These are phyloP conservation scores for Aquanectria penicillioides DNA, from an alignment of 2,329 filamentous ascomycete species.

Conservation along the genomic window DNA sequence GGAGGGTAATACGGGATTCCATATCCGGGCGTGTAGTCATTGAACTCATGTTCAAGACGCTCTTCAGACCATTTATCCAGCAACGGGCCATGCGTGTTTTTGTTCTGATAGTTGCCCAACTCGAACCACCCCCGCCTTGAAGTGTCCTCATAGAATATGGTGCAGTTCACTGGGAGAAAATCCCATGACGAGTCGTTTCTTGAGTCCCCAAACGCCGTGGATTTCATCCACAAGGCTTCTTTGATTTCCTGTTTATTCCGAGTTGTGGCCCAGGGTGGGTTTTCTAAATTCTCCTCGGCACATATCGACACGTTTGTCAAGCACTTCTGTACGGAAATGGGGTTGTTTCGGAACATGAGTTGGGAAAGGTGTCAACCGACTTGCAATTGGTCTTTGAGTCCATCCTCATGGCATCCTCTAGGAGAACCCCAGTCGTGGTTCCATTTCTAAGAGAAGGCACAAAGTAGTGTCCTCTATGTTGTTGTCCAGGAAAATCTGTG, in stretches of 20 bases:
- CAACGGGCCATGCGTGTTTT: neutral
- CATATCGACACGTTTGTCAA: slow-evolving; percentile 3
- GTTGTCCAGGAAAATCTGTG: too few relatives aligned
- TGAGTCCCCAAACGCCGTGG: too few relatives aligned
- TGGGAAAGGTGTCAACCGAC: neutral
- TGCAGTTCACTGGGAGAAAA: neutral
- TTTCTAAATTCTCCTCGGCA: slow-evolving; percentile 12
- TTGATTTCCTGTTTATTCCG: slow-evolving; percentile 21
- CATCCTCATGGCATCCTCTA: slow-evolving; percentile 20
- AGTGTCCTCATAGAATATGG: slow-evolving; percentile 15
- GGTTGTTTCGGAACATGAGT: neutral
- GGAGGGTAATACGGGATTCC: neutral
- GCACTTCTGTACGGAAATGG: slow-evolving; percentile 4
- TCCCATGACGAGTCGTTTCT: too few relatives aligned
- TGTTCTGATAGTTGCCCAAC: slow-evolving; percentile 20
- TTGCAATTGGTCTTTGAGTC: slow-evolving; percentile 12
- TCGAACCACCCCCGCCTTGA: slow-evolving; percentile 31
- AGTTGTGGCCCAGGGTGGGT: slow-evolving; percentile 4
- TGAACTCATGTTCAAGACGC: neutral
- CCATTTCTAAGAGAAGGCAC: slow-evolving; percentile 11
- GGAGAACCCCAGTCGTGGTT: slow-evolving; percentile 11
- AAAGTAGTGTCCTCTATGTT: neutral
- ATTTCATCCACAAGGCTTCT: slow-evolving; percentile 21
- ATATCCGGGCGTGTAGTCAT: neutral
- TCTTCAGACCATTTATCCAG: slow-evolving; percentile 11